Evolutionary conservation across 257 asterid species (phyloP), one percentile per base, ranked within the genome.

Genomic region (Nicotiana sylvestris): DNA sequence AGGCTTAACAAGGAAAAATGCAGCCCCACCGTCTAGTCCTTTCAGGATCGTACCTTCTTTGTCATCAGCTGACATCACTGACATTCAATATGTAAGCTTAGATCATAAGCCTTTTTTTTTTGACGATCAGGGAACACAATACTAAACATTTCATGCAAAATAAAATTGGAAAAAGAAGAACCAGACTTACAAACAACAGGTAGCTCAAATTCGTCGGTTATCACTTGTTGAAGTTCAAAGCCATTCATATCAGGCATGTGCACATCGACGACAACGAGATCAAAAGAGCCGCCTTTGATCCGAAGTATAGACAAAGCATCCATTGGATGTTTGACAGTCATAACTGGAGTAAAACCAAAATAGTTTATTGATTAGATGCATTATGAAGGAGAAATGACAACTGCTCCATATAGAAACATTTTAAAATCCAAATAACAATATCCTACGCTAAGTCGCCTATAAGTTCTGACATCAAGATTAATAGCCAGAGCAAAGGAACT

Each of bases 171-270:
- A 3, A 66, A 33, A 67, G 25, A 33, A 66, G 76, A 9, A 68
- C 6, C 51, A 25, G 21, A 84, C 92, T 91, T 67, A 90, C 93
- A 85, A 76, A 90, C 86, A 66, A 92, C 93, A 46, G 93, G 93
- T 76, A 91, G 72, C 43, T 91, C 60, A 88, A 88, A 91, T 69
- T 87, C 90, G 81, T 76, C 84, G 13, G 90, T 66, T 74, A 91
- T 86, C 77, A 80, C 81, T 84, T 85, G 77, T 66, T 88, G 91
- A 25, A 91, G 60, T 37, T 90, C 87, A 68, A 88, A 86, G 8
- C 91, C 93, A 37, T 83, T 86, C 87, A 90, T 90, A 76, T 89
- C 89, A 1, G 91, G 91, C 91, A 89, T 89, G 88, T 89, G 92
- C 18, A 89, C 92, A 84, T 90, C 91, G 0, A 90, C 49, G 5